Conservation (phyloP, 2,329 filamentous ascomycete species). For the Fusarium tanahbumbuense region DNA sequence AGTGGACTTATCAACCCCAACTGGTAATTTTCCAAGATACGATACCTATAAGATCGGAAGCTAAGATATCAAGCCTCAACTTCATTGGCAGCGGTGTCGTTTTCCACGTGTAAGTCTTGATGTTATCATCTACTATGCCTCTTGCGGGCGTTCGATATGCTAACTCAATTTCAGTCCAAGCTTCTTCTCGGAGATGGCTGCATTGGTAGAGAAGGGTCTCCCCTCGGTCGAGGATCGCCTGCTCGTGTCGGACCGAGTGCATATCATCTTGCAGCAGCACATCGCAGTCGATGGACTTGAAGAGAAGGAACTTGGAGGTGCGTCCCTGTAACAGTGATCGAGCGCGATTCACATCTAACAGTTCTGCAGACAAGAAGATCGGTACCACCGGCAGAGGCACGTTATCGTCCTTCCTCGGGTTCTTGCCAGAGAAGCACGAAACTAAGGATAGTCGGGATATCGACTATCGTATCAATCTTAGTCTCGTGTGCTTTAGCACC, state of each 20-base stretch:
- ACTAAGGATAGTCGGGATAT: neutral
- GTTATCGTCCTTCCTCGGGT: neutral
- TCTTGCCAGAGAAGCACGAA: neutral
- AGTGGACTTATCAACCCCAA: slow-evolving; percentile 32
- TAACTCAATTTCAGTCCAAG: slow-evolving; percentile 3
- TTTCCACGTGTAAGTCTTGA: slow-evolving; percentile 15
- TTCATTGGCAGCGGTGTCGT: slow-evolving; percentile 17
- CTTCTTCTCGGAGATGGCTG: slow-evolving; percentile 25
- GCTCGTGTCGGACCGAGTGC: slow-evolving; percentile 27
- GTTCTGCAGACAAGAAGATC: slow-evolving; percentile 15
- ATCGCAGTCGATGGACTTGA: slow-evolving; percentile 26
- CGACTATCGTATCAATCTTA: neutral
- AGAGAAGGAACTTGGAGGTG: slow-evolving; percentile 31
- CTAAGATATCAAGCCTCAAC: slow-evolving; percentile 10
- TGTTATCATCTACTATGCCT: too few species aligned
- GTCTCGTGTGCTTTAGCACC: slow-evolving; percentile 5
- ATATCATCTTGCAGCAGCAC: slow-evolving; percentile 27
- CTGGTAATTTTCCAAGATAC: neutral
- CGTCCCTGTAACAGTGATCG: neutral
- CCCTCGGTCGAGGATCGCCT: slow-evolving; percentile 12
- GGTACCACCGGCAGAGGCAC: slow-evolving; percentile 15
- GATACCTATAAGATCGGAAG: neutral
- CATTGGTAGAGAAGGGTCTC: slow-evolving; percentile 12
- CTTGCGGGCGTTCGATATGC: neutral
- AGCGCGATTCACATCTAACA: slow-evolving; percentile 1